Conservation (phyloP, 1,284 basidiomycete species). For the Ustanciosporium gigantosporum region DNA sequence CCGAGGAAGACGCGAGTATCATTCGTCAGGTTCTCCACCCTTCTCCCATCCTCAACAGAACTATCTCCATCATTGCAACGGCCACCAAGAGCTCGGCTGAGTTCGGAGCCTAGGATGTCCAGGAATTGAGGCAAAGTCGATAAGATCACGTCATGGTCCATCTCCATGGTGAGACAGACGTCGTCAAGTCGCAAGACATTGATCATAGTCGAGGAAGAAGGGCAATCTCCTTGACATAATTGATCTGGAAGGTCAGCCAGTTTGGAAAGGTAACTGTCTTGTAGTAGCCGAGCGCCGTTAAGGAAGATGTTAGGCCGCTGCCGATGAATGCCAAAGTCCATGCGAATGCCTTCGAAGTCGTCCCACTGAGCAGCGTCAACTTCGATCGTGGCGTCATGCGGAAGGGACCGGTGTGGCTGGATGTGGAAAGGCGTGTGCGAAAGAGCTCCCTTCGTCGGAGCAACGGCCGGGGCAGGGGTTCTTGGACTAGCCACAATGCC, state of each 20-base stretch:
- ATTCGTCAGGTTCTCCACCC: conserved; percentile 4
- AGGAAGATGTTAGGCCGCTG: conserved; percentile 8
- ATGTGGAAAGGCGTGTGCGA: background rate
- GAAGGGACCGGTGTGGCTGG: background rate
- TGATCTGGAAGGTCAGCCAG: conserved; percentile 16
- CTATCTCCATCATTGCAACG: too few species aligned
- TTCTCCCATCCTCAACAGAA: conserved; percentile 1
- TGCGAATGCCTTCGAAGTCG: conserved; percentile 35
- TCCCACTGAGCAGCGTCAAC: conserved; percentile 18
- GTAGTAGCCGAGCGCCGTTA: background rate
- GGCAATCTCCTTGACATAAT: conserved; percentile 13
- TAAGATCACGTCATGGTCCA: conserved; percentile 15
- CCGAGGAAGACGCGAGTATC: conserved; percentile 19
- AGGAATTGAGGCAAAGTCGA: conserved; percentile 12
- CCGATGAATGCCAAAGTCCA: conserved; percentile 51
- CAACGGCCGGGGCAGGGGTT: background rate
- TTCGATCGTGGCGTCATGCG: background rate
- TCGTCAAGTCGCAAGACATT: conserved; percentile 24
- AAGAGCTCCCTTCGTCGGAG: background rate
- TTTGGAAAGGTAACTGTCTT: conserved; percentile 3
- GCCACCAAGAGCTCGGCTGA: conserved; percentile 12
- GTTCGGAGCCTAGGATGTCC: conserved; percentile 12
- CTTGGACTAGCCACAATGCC: background rate
- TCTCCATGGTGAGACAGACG: conserved; percentile 10
- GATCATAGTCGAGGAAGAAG: conserved; percentile 8